Evolutionary conservation across 805 yeast species (phyloP).

Genomic region (Candida cerambycidarum): DNA sequence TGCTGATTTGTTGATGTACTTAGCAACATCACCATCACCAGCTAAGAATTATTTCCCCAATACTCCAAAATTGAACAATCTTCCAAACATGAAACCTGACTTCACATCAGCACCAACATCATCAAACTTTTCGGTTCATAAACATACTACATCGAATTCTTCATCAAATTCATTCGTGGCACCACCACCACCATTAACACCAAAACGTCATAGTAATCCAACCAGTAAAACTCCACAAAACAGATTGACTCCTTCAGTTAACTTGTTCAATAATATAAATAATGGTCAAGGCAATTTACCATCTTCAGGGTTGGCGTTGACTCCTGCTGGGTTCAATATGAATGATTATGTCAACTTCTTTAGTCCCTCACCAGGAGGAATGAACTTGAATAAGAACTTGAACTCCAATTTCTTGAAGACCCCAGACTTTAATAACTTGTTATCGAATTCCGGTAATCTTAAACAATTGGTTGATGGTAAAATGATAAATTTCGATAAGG

Average conservation of each 20-base stretch:
- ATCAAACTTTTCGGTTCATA: slow-evolving; percentile 17
- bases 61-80: slow-evolving; percentile 26
- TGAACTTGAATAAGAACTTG: slow-evolving; percentile 16
- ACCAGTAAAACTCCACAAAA: slow-evolving; percentile 40
- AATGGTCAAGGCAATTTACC: slow-evolving; percentile 29
- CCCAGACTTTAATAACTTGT: slow-evolving; percentile 40
- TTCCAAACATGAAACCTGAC: neutral
- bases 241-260: slow-evolving; percentile 40
- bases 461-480: slow-evolving; percentile 38
- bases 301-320: slow-evolving; percentile 42
- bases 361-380: slow-evolving; percentile 63
- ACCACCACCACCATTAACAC: slow-evolving; percentile 46
- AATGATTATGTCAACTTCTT: slow-evolving; percentile 78
- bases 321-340: slow-evolving; percentile 76
- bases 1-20: slow-evolving; percentile 75
- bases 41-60: slow-evolving; percentile 39
- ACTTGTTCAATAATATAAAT: slow-evolving; percentile 26
- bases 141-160: slow-evolving; percentile 16
- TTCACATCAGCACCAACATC: slow-evolving; percentile 24
- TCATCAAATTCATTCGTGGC: slow-evolving; percentile 29
- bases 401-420: slow-evolving; percentile 32
- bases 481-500: slow-evolving; percentile 44
- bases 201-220: slow-evolving; percentile 31
- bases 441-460: slow-evolving; percentile 13
- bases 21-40: slow-evolving; percentile 83